These are phyloP conservation scores for Pichia rugopelliculosa DNA, from an alignment of 805 yeast species.

Conservation along the genomic window DNA sequence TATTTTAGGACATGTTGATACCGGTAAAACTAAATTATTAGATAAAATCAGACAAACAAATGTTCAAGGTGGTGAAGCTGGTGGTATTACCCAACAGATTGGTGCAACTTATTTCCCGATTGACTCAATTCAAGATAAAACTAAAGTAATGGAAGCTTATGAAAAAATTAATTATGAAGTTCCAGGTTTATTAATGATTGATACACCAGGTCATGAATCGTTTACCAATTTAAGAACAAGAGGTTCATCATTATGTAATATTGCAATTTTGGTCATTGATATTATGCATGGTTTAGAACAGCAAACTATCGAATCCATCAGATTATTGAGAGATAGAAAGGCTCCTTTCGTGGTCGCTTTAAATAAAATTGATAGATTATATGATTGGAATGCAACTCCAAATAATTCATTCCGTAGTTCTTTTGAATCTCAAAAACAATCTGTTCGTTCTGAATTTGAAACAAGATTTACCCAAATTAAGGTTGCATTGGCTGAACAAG, in stretches of 20 bases:
- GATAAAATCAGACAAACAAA: constrained; percentile 98
- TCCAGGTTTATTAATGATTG: constrained; percentile 94
- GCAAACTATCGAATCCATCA: constrained; percentile 92
- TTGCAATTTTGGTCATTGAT: constrained; percentile 96
- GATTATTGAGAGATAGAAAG: constrained; percentile 88
- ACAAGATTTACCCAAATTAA: constrained; percentile 79
- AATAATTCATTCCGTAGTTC: constrained; percentile 96
- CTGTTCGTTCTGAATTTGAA: constrained; percentile 90
- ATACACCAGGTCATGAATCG: constrained; percentile 99
- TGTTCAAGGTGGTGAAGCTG: constrained; percentile 99
- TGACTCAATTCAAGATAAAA: constrained; percentile 84
- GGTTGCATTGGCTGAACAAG: constrained; percentile 93
- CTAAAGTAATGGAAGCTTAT: constrained; percentile 80
- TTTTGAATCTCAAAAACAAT: constrained; percentile 65
- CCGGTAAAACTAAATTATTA: constrained; percentile 95
- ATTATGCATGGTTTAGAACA: constrained; percentile 99
- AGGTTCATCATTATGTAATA: constrained; percentile 98
- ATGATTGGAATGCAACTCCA: constrained; percentile 87
- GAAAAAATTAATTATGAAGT: constrained; percentile 86
- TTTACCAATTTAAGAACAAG: constrained; percentile 95
- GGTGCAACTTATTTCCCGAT: constrained; percentile 99
- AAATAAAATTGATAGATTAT: constrained; percentile 95
- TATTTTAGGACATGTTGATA: constrained; percentile 99
- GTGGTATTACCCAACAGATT: constrained; percentile 99
- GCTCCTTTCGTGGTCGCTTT: constrained; percentile 97